Conservation (phyloP, 805 yeast species). For the Wickerhamomyces xylosicus region DNA sequence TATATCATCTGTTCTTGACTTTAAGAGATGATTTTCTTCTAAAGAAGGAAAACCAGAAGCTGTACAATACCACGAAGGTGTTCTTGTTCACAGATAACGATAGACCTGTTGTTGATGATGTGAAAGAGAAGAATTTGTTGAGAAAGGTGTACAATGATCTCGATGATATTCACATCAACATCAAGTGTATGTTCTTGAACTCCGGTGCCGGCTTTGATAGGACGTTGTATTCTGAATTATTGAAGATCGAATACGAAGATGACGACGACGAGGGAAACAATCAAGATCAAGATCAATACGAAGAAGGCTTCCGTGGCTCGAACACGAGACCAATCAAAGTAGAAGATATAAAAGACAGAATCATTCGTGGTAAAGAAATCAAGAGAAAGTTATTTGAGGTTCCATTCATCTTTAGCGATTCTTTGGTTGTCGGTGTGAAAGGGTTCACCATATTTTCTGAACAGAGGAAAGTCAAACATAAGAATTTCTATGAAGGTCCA, state of each 20-base stretch:
- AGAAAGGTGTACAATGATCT: constrained; percentile 52
- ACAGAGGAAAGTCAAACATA: constrained; percentile 39
- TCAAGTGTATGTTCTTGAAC: constrained; percentile 56
- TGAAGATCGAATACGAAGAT: constrained; percentile 21
- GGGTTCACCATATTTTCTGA: constrained; percentile 60
- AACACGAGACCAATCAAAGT: constrained; percentile 31
- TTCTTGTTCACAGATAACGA: constrained; percentile 72
- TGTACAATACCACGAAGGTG: constrained; percentile 46
- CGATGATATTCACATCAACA: constrained; percentile 38
- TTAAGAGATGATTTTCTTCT: constrained; percentile 46
- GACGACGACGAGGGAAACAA: constrained; percentile 5
- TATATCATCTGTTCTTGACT: constrained; percentile 35
- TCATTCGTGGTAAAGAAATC: constrained; percentile 50
- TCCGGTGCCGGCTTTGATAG: constrained; percentile 31
- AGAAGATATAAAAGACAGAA: constrained; percentile 32
- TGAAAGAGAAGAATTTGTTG: constrained; percentile 33
- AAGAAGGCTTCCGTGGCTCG: constrained; percentile 24
- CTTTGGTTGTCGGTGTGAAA: constrained; percentile 51
- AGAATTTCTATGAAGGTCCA: constrained; percentile 42
- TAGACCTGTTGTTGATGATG: constrained; percentile 40
- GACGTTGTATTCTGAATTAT: constrained; percentile 43
- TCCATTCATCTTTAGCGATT: constrained; percentile 45
- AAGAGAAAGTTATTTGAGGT: constrained; percentile 54
- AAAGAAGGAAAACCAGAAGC: constrained; percentile 27
- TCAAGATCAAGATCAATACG: constrained; percentile 6